Evolutionary conservation across 225 moss, liverwort and hornwort species (phyloP).

Genomic region (Rhytidiadelphus loreus): DNA sequence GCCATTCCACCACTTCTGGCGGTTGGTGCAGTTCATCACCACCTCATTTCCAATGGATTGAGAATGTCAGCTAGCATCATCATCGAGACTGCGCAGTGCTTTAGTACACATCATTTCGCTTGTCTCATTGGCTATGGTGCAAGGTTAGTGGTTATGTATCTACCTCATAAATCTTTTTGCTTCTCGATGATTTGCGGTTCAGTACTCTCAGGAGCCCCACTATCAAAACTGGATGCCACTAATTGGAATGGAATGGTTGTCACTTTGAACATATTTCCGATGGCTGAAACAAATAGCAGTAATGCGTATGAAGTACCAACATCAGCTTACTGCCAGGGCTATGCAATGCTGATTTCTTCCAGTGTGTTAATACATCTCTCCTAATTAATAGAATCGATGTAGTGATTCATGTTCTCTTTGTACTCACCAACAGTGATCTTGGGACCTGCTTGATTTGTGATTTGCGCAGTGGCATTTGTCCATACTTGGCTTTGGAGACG

Average conservation of each 20-base stretch:
- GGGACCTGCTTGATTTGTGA: not conserved
- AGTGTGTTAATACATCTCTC: not conserved
- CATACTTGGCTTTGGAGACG: slow-evolving; percentile 74
- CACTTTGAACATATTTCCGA: not conserved
- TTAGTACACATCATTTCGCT: slow-evolving; percentile 93
- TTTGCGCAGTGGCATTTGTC: slow-evolving; percentile 61
- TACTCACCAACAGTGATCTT: not conserved
- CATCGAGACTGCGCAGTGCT: slow-evolving; percentile 84
- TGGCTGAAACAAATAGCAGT: not conserved
- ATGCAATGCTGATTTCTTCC: not conserved
- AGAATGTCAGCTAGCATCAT: slow-evolving; percentile 74
- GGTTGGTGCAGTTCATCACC: slow-evolving; percentile 91
- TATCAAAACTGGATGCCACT: not conserved
- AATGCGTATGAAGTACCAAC: not conserved
- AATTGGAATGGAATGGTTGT: not conserved
- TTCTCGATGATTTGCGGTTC: not conserved
- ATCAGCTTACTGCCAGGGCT: not conserved
- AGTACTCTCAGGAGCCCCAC: not conserved
- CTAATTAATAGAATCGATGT: not conserved
- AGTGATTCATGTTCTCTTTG: not conserved
- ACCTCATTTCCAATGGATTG: slow-evolving; percentile 79
- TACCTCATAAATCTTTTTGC: not conserved
- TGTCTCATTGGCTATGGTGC: slow-evolving; percentile 91
- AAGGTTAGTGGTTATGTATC: slow-evolving; percentile 22
- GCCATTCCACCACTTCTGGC: slow-evolving; percentile 81